A percentile compares a stretch with the other conserved stretches of the same genome.
These are phyloP conservation scores for Seminavis robusta DNA, from an alignment of 108 stramenopile genomes.

Conservation along the genomic window DNA sequence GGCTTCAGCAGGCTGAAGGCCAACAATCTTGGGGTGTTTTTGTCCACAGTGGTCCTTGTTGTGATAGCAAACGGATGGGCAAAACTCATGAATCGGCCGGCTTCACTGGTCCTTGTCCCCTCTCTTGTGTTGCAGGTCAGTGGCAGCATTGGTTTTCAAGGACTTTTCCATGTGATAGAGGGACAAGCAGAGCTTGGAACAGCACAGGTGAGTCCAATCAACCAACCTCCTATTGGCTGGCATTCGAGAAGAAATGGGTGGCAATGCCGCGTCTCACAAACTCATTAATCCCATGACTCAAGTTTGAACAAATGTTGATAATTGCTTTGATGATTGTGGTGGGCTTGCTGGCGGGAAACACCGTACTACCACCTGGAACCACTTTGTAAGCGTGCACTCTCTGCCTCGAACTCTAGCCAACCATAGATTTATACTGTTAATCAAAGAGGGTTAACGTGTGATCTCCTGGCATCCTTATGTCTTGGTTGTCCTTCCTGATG, in stretches of 20 bases:
- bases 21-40: neutral
- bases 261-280: too few relatives aligned
- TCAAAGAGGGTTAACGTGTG: too few relatives aligned
- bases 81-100: conserved; percentile 2
- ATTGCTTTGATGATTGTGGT: conserved; percentile 13
- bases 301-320: too few relatives aligned
- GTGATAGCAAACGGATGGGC: conserved; percentile 9
- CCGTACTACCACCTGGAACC: conserved; percentile 3
- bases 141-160: conserved; percentile 13
- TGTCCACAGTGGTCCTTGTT: neutral
- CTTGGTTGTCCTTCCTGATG: too few relatives aligned
- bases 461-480: too few relatives aligned
- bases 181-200: neutral
- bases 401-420: too few relatives aligned
- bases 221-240: too few relatives aligned
- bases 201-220: too few relatives aligned
- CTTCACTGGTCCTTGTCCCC: conserved; percentile 4
- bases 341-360: conserved; percentile 5
- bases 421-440: too few relatives aligned
- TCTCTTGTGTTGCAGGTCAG: conserved; percentile 3
- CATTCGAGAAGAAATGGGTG: too few relatives aligned
- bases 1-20: neutral
- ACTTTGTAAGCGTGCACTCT: too few relatives aligned
- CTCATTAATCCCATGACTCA: too few relatives aligned
- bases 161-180: neutral